phyloP scores from a whole-genome alignment of 2,329 filamentous ascomycete genomes.

The Xylaria sp. region DNA sequence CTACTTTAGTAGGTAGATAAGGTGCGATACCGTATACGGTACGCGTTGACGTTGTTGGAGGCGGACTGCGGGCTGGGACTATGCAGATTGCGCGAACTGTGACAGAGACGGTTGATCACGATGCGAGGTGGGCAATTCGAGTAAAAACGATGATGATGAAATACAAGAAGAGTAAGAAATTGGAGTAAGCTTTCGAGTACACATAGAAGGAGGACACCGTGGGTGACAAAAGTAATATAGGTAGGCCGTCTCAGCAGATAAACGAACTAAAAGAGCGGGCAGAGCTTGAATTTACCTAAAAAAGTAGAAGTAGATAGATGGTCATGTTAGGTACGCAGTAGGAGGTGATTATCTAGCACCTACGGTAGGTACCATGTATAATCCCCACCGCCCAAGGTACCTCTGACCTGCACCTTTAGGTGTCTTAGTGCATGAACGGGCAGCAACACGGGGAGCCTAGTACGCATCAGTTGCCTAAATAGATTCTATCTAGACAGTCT shows the following conservation, averaged over 20 bases:
- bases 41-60: constrained; percentile 21
- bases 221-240: too few species aligned
- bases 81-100: constrained; percentile 7
- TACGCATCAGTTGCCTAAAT: neutral
- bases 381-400: too few species aligned
- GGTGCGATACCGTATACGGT: neutral
- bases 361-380: too few species aligned
- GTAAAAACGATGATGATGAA: constrained; percentile 7
- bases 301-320: neutral
- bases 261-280: too few species aligned
- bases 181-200: neutral
- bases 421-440: neutral
- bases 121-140: neutral
- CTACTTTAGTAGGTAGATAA: too few species aligned
- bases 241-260: neutral
- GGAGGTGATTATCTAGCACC: too few species aligned
- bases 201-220: too few species aligned
- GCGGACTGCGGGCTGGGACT: constrained; percentile 7
- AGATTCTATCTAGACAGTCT: neutral
- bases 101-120: neutral
- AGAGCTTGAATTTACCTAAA: too few species aligned
- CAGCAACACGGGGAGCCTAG: neutral
- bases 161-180: constrained; percentile 23
- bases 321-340: neutral
- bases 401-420: too few species aligned